Evolutionary conservation across 495 filamentous ascomycete species (phyloP).

Genomic region (Massariosphaeria phaeospora): DNA sequence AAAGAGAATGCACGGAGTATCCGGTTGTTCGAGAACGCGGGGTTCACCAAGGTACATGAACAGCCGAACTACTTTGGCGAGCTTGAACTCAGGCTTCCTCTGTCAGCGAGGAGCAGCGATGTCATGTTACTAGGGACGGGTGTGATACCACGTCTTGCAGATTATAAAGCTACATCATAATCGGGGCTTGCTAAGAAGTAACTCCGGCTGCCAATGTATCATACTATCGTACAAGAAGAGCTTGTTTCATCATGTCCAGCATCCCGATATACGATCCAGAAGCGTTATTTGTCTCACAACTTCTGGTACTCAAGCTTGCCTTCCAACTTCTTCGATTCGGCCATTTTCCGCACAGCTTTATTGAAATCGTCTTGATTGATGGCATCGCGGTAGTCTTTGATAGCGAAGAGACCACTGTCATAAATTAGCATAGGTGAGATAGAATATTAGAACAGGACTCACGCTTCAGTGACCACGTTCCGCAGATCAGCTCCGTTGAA

Average conservation of each 20-base stretch:
- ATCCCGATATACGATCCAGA: not conserved
- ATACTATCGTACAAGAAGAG: constrained; percentile 18
- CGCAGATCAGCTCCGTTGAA: constrained; percentile 96
- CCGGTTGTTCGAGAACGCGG: constrained; percentile 54
- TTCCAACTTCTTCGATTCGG: constrained; percentile 95
- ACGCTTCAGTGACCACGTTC: constrained; percentile 99
- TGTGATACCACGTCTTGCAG: not conserved
- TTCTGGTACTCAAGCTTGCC: constrained; percentile 98
- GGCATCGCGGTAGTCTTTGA: constrained; percentile 92
- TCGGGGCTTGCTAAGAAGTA: not conserved
- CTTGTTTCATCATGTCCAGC: constrained; percentile 6
- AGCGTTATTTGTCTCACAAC: constrained; percentile 51
- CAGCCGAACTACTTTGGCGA: constrained; percentile 65
- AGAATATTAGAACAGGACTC: constrained; percentile 41
- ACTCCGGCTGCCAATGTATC: constrained; percentile 4
- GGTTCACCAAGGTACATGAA: constrained; percentile 49
- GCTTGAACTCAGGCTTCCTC: constrained; percentile 49
- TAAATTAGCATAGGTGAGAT: constrained; percentile 10
- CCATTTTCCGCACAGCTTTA: constrained; percentile 94
- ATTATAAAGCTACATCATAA: constrained; percentile 14
- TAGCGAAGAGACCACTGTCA: constrained; percentile 82
- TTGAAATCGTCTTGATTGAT: constrained; percentile 99
- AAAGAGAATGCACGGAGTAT: constrained; percentile 53
- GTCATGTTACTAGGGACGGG: constrained; percentile 10
- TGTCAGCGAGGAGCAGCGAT: not conserved